Evolutionary conservation across 225 moss, liverwort and hornwort species (phyloP), one percentile per base, ranked within the genome.

Genomic region (Lunularia cruciata): DNA sequence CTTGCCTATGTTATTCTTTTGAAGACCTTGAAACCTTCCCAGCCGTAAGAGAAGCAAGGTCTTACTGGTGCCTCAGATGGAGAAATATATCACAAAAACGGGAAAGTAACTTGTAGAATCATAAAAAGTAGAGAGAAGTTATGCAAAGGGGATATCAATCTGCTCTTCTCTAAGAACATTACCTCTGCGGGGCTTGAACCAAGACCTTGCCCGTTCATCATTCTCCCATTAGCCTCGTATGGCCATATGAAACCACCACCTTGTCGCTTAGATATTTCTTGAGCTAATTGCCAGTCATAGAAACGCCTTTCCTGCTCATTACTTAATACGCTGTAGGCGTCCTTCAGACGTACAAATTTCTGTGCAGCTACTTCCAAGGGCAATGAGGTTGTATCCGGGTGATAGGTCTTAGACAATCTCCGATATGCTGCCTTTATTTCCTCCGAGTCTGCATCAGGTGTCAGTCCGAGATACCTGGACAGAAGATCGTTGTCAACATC

Each of bases 401-500:
- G 98, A 78, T 93, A 98, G 19, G 75, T 60, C 76, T 98, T 98
- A 34, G 98, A 98, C 32, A 98, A 75, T 48, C 89, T 93, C 20
- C 98, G 80, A 62, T 93, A 98, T 19, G 98, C 93, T 43, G 93
- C 73, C 75, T 98, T 98, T 28, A 98, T 89, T 37, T 91, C 89
- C 73, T 98, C 98, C 45, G 77, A 3, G 19, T 78, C 93, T 28
- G 98, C 89, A 81, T 82, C 77, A 39, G 93, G 60, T 33, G 91
- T 83, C 57, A 98, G 28, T 70, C 86, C 91, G 67, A 98, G 76
- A 62, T 84, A 91, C 78, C 98, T 98, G 82, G 48, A 60, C 11
- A 72, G 39, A 65, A 65, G 59, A 69, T 28, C 65, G 34, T 33
- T 58, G 32, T 40, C 23, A 61, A 9, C 15, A 40, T 40, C 12